Base-by-base conservation (phyloP, 2,329 filamentous ascomycete species). In the Aspergillus amoenus region DNA sequence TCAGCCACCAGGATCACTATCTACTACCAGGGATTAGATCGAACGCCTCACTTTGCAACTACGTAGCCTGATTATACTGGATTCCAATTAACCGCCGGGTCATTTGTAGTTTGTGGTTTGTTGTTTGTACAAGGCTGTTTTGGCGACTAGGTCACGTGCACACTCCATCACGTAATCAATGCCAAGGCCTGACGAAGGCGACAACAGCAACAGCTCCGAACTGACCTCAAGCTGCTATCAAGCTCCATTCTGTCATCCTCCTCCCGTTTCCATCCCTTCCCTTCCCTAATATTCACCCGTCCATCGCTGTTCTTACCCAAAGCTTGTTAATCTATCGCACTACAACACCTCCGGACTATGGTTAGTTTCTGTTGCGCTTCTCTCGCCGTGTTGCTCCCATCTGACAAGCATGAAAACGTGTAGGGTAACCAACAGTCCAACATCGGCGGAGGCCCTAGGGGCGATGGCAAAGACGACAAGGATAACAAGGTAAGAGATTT, bases 401-500 rank as follows among this genome's bases (percentile, higher is more conserved):
- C 67, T 73, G 58, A 72, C 66, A 60, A 39, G 41, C 55, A 47
- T 52, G 34, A 41, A 51, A 50, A n/a, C 48, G 37, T 57, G 66
- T 52, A 79, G 78, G 78, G 78, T 70, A 80, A 82, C 70, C 77
- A 80, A 71, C 82, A 95, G 76, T 96, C 93, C 75, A 91, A 90
- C 72, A 89, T 95, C 80, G 91, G 90, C 69, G 83, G 84, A 63
- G 87, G 86, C 56, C 85, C 81, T 60, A 87, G 85, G 61, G 85
- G 86, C 60, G 91, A 93, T 72, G 88, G 88, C 64, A 89, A 88
- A 63, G 88, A 93, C 68, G 89, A 90, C 15, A 93, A 93, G 80
- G 93, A 95, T 71, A 96, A 97, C 84, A 97, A 97, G 86, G 93
- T 90, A 63, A 43, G 60, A 13, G 8, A 30, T 30, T 2, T 27